Evolutionary conservation across 441 rosid genomes (phyloP), one percentile per base, ranked within the genome.

Genomic region (Erodium texanum): DNA sequence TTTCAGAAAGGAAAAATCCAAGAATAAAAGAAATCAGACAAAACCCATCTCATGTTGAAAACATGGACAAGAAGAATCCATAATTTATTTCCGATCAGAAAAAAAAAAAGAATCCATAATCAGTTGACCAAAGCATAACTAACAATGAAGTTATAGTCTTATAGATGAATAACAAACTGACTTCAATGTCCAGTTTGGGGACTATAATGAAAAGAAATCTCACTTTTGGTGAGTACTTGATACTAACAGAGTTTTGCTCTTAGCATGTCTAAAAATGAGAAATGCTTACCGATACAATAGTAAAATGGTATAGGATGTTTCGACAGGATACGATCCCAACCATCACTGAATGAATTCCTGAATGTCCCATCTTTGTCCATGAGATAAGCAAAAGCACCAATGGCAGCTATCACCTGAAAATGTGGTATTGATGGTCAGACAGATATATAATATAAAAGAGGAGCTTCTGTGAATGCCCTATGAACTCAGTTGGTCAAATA

Each of bases 241-340:
- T 22, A 4, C 9, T 3, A 19, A 56, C 62, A 20, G 19, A 56
- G 64, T 59, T 59, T 0, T 5, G 10, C 16, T 59, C 64, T 59
- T 59, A 59, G 32, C 64, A 23, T 23, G 27, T 12, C 64, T 23
- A 12, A 59, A 59, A 59, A 59, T 59, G 32, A 10, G 64, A 59
- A 59, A 24, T 59, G 15, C 22, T 69, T 82, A 91, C 97, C 99
- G 34, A 93, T 87, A 82, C 97, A 93, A 64, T 93, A 93, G 73
- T 93, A 93, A 75, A 93, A 93, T 7, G 99, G 97, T 69, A 93
- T 81, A 59, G 97, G 99, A 83, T 93, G 99, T 71, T 83, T 93
- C 6, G 99, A 93, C 72, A 93, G 73, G 63, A 91, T 84, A 48
- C 92, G 95, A 78, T 93, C 99, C 99, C 99, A 93, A 34, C 91